These are phyloP conservation scores for Camellia lanceoleosa DNA, from an alignment of 148 eudicot species.

Conservation along the genomic window DNA sequence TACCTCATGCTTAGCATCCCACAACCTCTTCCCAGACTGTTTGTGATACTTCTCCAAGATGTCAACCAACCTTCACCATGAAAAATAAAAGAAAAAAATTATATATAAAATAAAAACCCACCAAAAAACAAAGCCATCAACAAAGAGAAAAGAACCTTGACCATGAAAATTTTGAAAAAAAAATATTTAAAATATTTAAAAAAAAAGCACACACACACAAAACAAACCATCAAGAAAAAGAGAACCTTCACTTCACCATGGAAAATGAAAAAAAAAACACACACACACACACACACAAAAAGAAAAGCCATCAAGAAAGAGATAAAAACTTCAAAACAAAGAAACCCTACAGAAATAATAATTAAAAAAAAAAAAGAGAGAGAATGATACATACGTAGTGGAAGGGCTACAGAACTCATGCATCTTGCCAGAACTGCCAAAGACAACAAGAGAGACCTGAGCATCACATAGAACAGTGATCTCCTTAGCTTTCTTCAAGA, in stretches of 20 bases:
- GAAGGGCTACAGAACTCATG: slow-evolving; percentile 60
- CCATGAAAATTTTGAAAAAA: background rate
- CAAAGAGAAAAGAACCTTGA: background rate
- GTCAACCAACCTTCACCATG: slow-evolving; percentile 47
- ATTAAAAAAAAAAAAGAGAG: background rate
- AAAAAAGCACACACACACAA: too few species aligned
- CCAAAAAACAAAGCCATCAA: background rate
- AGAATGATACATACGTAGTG: slow-evolving; percentile 36
- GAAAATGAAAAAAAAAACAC: background rate
- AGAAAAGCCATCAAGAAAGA: background rate
- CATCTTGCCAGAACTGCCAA: slow-evolving; percentile 62
- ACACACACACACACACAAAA: background rate
- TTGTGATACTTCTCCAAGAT: slow-evolving; percentile 66
- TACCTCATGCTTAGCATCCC: slow-evolving; percentile 97
- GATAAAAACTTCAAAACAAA: background rate
- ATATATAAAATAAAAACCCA: background rate
- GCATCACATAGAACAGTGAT: slow-evolving; percentile 87
- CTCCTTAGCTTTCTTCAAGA: slow-evolving; percentile 77
- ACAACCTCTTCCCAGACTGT: slow-evolving; percentile 58
- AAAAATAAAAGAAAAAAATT: background rate
- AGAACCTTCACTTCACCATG: slow-evolving; percentile 24
- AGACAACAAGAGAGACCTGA: slow-evolving; percentile 67
- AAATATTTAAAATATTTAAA: too few species aligned
- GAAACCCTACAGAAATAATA: background rate
- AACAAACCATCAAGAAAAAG: too few species aligned